Evolutionary conservation across 176 grass and related monocot species (phyloP), one percentile per base, ranked within the genome.

Genomic region (Rhipidocladum racemiflorum): DNA sequence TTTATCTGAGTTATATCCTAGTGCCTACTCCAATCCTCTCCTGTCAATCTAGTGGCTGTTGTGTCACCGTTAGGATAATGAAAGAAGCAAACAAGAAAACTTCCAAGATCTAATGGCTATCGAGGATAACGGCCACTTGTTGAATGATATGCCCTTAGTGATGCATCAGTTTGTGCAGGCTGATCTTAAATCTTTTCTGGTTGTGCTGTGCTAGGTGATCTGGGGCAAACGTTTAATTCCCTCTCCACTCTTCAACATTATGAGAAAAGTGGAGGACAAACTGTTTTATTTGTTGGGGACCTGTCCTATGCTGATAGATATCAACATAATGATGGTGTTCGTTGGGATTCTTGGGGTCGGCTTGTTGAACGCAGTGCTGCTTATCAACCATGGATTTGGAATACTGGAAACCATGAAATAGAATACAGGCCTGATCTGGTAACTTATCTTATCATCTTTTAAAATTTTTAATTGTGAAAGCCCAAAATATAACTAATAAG

Each of bases 201-300:
- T 21, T 88, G 0, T 60, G 24, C 21, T 88, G 25, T 86, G 34
- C 71, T 72, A 98, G 95, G 95, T 90, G 95, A 98, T 90, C 88
- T 98, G 75, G 95, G 95, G 18, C 95, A 98, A 78, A 98, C 95
- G 68, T 95, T 83, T 84, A 98, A 98, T 88, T 98, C 95, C 38
- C 92, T 98, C 23, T 98, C 95, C 64, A 98, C 95, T 75, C 84
- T 98, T 60, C 77, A 98, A 84, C 92, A 98, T 83, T 98, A 95
- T 82, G 87, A 88, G 88, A 78, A 89, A 89, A 91, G 59, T 51
- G 88, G 81, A 79, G 95, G 83, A 60, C 84, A 98, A 40, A 82
- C 84, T 78, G 84, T 98, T 79, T 75, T 98, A 54, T 98, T 90
- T 89, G 76, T 93, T 77, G 95, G 95, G 29, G 95, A 98, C 73